Conservation (phyloP, 208 protist species). For the Endotrypanum monterogeii region DNA sequence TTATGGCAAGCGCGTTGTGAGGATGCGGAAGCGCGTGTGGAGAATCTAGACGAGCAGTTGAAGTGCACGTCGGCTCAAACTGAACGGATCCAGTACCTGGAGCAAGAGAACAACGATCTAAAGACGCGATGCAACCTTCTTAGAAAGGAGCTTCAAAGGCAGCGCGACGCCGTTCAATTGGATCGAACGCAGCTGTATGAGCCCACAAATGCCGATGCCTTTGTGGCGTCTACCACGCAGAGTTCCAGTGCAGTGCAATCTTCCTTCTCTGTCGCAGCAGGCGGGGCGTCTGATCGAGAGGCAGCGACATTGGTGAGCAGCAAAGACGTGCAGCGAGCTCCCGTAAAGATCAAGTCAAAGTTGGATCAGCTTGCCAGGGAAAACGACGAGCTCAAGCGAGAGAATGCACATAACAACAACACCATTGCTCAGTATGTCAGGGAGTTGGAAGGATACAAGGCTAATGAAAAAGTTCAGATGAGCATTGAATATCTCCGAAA, state of each 20-base stretch:
- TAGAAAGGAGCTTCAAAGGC: constrained; percentile 73
- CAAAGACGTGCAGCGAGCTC: constrained; percentile 40
- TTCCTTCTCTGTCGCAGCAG: constrained; percentile 29
- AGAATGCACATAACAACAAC: constrained; percentile 65
- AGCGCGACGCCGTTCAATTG: constrained; percentile 63
- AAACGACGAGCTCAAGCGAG: constrained; percentile 50
- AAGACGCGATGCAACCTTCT: constrained; percentile 83
- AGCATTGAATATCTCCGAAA: constrained; percentile 84
- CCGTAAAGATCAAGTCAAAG: constrained; percentile 26
- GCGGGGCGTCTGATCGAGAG: constrained; percentile 55
- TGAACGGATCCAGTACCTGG: constrained; percentile 26
- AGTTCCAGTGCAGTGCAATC: constrained; percentile 27
- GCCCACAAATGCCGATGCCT: not conserved
- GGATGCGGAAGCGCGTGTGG: constrained; percentile 1
- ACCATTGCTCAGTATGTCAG: constrained; percentile 69
- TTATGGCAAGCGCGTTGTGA: not conserved
- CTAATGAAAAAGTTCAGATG: constrained; percentile 65
- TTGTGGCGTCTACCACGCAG: not conserved
- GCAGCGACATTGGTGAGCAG: constrained; percentile 43
- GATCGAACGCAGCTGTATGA: constrained; percentile 29
- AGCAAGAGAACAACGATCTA: constrained; percentile 55
- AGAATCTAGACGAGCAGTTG: constrained; percentile 1
- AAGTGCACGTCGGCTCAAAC: not conserved
- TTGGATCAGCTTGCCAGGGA: constrained; percentile 47
- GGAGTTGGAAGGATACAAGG: constrained; percentile 60